These are phyloP conservation scores for Dryas octopetala DNA, from an alignment of 306 rosid species.

Conservation along the genomic window DNA sequence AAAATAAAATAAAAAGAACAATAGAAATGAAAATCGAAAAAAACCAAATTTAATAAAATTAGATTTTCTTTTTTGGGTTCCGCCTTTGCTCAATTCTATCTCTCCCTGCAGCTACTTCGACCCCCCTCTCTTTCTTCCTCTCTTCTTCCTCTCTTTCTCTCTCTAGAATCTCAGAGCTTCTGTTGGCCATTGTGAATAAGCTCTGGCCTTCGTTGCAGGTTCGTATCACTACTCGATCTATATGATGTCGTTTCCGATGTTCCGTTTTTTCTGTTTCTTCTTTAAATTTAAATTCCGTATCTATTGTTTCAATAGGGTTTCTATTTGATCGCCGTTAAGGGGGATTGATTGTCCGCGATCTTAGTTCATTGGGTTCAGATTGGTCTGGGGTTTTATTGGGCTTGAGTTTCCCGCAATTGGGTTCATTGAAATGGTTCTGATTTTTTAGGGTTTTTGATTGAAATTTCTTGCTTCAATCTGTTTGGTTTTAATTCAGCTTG, in stretches of 20 bases:
- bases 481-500: constrained; percentile 24
- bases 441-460: constrained; percentile 32
- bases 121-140: constrained; percentile 30
- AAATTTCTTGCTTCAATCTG: constrained; percentile 29
- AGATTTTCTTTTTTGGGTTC: constrained; percentile 52
- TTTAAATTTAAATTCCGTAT: background rate
- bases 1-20: background rate
- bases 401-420: constrained; percentile 29
- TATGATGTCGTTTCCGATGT: constrained; percentile 24
- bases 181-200: constrained; percentile 49
- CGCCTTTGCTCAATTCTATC: constrained; percentile 42
- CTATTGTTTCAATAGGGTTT: constrained; percentile 33
- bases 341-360: constrained; percentile 48
- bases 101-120: constrained; percentile 46
- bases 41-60: background rate
- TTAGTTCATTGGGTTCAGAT: constrained; percentile 22
- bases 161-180: constrained; percentile 66
- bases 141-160: constrained; percentile 23
- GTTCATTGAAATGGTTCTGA: constrained; percentile 27
- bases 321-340: constrained; percentile 44
- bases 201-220: constrained; percentile 65
- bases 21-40: background rate
- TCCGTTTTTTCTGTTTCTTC: constrained; percentile 3
- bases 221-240: constrained; percentile 60
- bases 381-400: constrained; percentile 20